A percentile compares a stretch with the other conserved stretches of the same genome.
phyloP scores from a whole-genome alignment of 306 rosid genomes.

The Begonia masoniana region DNA sequence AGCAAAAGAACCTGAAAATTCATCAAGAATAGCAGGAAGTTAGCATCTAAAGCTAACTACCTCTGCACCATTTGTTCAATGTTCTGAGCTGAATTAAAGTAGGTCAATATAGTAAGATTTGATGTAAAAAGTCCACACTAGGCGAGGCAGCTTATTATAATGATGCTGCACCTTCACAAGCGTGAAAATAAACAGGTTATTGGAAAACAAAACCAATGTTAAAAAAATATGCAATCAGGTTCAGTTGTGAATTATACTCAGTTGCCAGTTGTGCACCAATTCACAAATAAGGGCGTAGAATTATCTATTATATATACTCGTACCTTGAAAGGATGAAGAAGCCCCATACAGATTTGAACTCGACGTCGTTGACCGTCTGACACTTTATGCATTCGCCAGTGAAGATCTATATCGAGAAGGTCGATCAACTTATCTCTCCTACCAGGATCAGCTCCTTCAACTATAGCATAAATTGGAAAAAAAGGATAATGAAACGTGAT shows the following conservation, averaged over 20 bases:
- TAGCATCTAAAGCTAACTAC: neutral
- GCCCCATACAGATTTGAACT: conserved; percentile 97
- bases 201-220: no score
- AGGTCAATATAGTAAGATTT: no score
- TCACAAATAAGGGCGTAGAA: no score
- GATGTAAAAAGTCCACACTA: no score
- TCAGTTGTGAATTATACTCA: no score
- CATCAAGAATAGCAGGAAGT: conserved; percentile 8
- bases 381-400: conserved; percentile 96
- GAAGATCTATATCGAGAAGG: conserved; percentile 78
- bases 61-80: neutral
- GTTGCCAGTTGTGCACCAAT: no score
- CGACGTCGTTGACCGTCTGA: conserved; percentile 96
- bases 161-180: no score
- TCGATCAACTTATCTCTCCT: conserved; percentile 83
- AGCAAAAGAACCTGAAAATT: conserved; percentile 72
- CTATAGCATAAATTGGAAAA: conserved; percentile 29
- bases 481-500: neutral
- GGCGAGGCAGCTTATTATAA: no score
- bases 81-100: neutral
- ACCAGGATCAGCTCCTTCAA: conserved; percentile 73
- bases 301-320: neutral
- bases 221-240: no score
- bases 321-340: conserved; percentile 93
- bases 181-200: no score